Percentiles rank a stretch among this genome's conserved stretches.
phyloP scores from a whole-genome alignment of 495 filamentous ascomycete species.

The Chaetomium cochliodes region DNA sequence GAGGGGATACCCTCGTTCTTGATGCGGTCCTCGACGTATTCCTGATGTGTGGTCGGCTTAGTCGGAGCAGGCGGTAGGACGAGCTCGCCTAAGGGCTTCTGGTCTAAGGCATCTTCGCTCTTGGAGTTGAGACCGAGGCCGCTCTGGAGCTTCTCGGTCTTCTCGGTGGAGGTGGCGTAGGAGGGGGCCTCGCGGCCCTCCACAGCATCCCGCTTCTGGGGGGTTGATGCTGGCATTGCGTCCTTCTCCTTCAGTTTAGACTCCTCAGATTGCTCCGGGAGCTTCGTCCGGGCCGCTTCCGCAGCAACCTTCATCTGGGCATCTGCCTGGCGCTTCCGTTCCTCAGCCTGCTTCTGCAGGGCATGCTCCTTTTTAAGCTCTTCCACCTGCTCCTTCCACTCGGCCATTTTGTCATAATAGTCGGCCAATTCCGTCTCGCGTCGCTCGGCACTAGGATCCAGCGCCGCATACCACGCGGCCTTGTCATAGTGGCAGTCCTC shows the following conservation, averaged over 20 bases:
- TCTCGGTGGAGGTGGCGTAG: neutral
- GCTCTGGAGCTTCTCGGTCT: neutral
- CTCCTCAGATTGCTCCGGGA: constrained; percentile 3
- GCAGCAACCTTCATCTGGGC: constrained; percentile 22
- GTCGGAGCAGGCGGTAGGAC: constrained; percentile 31
- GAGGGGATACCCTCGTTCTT: constrained; percentile 60
- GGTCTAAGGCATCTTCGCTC: neutral
- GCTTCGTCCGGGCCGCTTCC: constrained; percentile 19
- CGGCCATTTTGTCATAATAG: constrained; percentile 38
- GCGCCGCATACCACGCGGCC: constrained; percentile 56
- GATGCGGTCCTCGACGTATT: constrained; percentile 61
- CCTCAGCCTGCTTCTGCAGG: constrained; percentile 14
- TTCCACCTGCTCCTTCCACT: constrained; percentile 35
- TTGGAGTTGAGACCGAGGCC: constrained; percentile 8
- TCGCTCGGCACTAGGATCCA: constrained; percentile 51
- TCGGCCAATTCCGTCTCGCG: constrained; percentile 43
- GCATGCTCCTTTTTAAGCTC: constrained; percentile 27
- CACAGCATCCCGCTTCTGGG: constrained; percentile 6
- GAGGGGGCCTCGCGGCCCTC: neutral
- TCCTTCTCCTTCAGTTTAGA: constrained; percentile 18
- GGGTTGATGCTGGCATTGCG: neutral
- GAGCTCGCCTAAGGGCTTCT: constrained; percentile 14
- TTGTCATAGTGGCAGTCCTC: constrained; percentile 75
- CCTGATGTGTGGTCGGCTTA: constrained; percentile 57
- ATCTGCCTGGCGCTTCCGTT: constrained; percentile 2